phyloP scores from a whole-genome alignment of 2,329 filamentous ascomycete genomes.

The Colletotrichum abscissum region DNA sequence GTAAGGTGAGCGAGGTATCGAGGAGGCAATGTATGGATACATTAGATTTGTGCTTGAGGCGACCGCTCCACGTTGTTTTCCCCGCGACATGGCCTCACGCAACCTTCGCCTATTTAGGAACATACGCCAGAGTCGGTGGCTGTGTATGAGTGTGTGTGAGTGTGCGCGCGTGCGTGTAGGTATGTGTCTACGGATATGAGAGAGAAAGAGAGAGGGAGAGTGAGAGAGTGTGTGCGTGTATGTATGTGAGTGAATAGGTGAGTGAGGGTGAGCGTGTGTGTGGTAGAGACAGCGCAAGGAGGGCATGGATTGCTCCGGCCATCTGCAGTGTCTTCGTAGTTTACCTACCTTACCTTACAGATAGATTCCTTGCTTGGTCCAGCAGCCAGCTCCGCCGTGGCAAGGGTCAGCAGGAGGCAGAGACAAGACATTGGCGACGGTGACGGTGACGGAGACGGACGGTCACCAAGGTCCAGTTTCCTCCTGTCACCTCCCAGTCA shows the following conservation, averaged over 20 bases:
- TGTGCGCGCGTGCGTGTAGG: neutral
- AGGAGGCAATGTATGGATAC: neutral
- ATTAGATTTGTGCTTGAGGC: neutral
- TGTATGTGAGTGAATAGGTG: neutral
- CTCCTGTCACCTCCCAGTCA: neutral
- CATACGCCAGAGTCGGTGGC: neutral
- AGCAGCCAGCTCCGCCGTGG: neutral
- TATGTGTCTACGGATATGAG: too few species aligned
- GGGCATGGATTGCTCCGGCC: neutral
- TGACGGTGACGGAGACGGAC: neutral
- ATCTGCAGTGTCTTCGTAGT: neutral
- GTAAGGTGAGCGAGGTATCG: neutral
- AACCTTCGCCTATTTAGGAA: neutral
- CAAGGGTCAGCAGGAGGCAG: neutral
- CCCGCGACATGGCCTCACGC: neutral
- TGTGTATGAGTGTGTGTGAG: neutral
- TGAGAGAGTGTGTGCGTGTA: neutral
- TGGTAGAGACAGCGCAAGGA: neutral
- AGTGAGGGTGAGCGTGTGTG: neutral
- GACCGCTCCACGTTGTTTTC: neutral
- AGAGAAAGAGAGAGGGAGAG: neutral
- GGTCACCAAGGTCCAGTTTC: neutral
- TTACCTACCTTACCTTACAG: neutral
- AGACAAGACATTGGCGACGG: neutral
- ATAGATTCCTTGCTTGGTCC: neutral